Base-by-base conservation (phyloP, 495 filamentous ascomycete genomes). In the Hyaloscypha hepaticicola region DNA sequence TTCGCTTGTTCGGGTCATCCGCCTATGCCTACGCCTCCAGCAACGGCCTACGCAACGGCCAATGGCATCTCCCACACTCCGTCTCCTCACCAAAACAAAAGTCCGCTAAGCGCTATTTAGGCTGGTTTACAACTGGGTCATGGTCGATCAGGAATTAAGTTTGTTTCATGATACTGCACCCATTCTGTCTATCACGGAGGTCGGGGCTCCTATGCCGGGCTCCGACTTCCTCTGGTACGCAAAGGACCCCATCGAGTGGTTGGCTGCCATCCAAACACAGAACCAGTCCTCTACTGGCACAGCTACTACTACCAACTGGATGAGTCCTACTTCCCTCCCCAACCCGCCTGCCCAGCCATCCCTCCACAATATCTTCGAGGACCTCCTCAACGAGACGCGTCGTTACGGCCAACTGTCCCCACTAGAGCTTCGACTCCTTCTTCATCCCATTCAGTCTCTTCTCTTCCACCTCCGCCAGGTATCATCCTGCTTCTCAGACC, bases 61-160 rank as follows among this genome's bases (percentile, higher is more conserved):
- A 45, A 45, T 45, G 19, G 19, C 5, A 45, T 45, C 16, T 45
- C 38, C 16, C 4, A 9, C 38, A 25, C 51, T 28, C 25, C 51
- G 55, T 63, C 34, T 25, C 51, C 27, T 48, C 55, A 21, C 63
- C 9, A 26, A 21, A 27, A 63, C 49, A 31, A 45, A 45, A 21
- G 49, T 21, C 5, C 52, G 52, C 65, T 63, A 49, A 69, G 66
- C 68, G 41, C 67, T 63, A 55, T 27, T 63, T 61, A 87, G 84
- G 66, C 72, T 88, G 25, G 82, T 84, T 0, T 87, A 89, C 70
- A 87, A 84, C 41, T 88, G 85, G 78, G 82, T 86, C 26, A 85
- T 87, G 82, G 79, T 87, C 14, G 86, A 89, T 69, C 85, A 87
- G 69, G 86, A 89, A 65, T 76, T 88, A 26, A 81, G 82, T 58